Base-by-base conservation (phyloP, 768 basidiomycete species). In the Phylloporus arenicola region DNA sequence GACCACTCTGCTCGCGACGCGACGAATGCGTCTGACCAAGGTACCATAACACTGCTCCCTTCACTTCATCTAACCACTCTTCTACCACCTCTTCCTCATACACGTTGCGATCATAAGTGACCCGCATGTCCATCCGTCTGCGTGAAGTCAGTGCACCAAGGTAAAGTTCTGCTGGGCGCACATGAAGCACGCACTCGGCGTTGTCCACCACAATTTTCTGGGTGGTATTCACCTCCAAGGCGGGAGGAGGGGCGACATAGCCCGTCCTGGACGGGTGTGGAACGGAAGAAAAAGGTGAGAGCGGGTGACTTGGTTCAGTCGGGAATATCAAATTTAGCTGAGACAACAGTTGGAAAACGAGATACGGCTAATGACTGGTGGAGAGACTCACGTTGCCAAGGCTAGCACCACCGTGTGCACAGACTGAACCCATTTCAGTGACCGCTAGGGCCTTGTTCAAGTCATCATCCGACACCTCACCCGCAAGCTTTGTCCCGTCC, bases 11-110 rank as follows among this genome's bases (percentile, higher is more conserved):
- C 11, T n/a, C n/a, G n/a, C n/a, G n/a, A n/a, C n/a, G n/a, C n/a
- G n/a, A n/a, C n/a, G n/a, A n/a, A n/a, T n/a, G n/a, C n/a, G n/a
- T n/a, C n/a, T 30, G 52, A 20, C 70, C 59, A 11, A 69, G 60
- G 49, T 69, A 73, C 55, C 61, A 68, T 25, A 62, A 30, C 10
- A 67, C 51, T 0, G 71, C 74, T 10, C 48, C 56, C 31, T 54
- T 65, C 4, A 78, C 67, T 52, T 82, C 79, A 9, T 65, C 58
- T 44, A 82, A 50, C 75, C 77, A 81, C 59, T 79, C 79, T 8
- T 47, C 56, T 7, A 78, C 68, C 9, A 73, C 52, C 1, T 48
- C 64, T 5, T 68, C 64, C 2, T 74, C 68, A 41, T 71, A 80
- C 4, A 76, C 74, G 54, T 81, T 77, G 6, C 58, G 63, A 43